Base-by-base conservation (phyloP, 1,284 basidiomycete genomes). In the Cystobasidium sp. region DNA sequence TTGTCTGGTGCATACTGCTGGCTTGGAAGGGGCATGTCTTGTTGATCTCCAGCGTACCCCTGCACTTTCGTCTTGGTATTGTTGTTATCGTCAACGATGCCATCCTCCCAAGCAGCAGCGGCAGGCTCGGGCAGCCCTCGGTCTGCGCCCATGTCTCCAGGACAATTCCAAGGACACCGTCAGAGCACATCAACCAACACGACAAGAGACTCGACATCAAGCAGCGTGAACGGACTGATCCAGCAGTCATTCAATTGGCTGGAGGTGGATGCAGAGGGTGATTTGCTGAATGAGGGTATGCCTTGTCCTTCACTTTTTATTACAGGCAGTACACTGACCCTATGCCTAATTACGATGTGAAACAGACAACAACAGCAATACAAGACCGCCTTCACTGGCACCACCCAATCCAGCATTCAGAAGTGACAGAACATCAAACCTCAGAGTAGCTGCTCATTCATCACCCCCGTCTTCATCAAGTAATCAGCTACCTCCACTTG, bases 321-420 rank as follows among this genome's bases (percentile, higher is more conserved):
- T 31, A 5, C 31, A 14, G 46, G 12, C 46, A n/a, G 12, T 14
- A 12, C 46, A 14, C 46, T 49, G n/a, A 14, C 12, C 46, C 46
- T 14, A 49, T 49, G 46, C 46, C 46, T 49, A n/a, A 12, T 6
- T n/a, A 49, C 46, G 46, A n/a, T 49, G 46, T 49, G 14, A 49
- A 12, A 10, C 53, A 56, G 22, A 37, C 53, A 12, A 56, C 53
- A 8, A 56, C 31, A 31, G 56, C 53, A 12, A 56, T 37, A 1
- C 24, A 22, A 31, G 56, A 5, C 37, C 56, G 18, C 3, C 39
- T 18, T 59, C 56, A 9, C 56, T 59, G 37, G 56, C 56, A 59
- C 56, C 56, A 6, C 56, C 56, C 37, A 59, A 59, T 59, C 56
- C 56, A 18, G 56, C 56, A 59, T 59, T 59, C 56, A 59, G 56